These are phyloP conservation scores for Trypanosoma caninum DNA, from an alignment of 208 protist species.

Conservation along the genomic window DNA sequence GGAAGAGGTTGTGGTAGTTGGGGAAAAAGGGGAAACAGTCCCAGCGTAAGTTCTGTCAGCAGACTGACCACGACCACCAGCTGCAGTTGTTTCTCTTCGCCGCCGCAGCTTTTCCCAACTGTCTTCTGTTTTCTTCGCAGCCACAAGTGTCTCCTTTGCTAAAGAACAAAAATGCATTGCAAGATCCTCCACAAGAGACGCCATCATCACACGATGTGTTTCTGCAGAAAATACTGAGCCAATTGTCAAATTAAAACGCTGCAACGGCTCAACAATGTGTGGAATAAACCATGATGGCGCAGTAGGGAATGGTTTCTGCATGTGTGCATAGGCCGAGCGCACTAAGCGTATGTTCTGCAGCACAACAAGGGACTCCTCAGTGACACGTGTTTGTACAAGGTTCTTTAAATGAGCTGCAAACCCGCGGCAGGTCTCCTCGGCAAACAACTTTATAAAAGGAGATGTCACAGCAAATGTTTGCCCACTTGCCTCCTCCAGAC, in stretches of 20 bases:
- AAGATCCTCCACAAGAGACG: conserved; percentile 25
- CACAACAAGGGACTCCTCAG: conserved; percentile 30
- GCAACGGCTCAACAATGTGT: conserved; percentile 50
- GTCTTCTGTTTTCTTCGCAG: conserved; percentile 83
- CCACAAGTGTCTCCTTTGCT: conserved; percentile 68
- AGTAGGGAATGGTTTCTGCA: conserved; percentile 59
- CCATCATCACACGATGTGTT: neutral
- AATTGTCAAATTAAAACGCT: conserved; percentile 25
- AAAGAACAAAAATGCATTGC: conserved; percentile 41
- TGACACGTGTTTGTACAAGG: conserved; percentile 30
- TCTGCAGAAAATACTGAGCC: neutral
- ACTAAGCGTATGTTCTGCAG: conserved; percentile 79
- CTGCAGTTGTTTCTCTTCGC: conserved; percentile 40
- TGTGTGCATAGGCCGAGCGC: conserved; percentile 69
- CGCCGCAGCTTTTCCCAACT: conserved; percentile 87
- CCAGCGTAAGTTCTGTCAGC: neutral
- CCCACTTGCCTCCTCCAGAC: conserved; percentile 9
- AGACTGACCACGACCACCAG: neutral
- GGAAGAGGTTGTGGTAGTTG: neutral
- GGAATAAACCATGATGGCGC: conserved; percentile 70
- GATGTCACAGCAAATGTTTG: conserved; percentile 6
- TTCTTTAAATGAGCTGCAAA: conserved; percentile 22
- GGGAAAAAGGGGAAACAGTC: neutral
- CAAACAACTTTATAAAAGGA: conserved; percentile 7
- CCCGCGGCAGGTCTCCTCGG: conserved; percentile 15